These are phyloP conservation scores for Fusarium floridanum DNA, from an alignment of 2,329 filamentous ascomycete species.

Conservation along the genomic window DNA sequence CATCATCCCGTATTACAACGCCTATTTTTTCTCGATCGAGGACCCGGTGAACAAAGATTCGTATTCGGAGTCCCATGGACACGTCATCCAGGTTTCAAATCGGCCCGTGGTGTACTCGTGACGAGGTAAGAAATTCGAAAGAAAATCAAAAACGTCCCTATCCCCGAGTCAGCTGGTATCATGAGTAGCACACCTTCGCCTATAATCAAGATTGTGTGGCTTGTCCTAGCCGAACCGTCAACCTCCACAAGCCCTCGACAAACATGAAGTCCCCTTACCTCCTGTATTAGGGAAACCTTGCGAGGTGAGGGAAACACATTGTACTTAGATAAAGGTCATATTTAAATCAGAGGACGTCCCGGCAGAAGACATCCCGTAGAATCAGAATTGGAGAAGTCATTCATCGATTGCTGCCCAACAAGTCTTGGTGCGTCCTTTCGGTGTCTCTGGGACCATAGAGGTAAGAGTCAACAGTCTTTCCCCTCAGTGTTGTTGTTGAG, in stretches of 20 bases:
- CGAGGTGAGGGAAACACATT: constrained; percentile 26
- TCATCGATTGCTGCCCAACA: neutral
- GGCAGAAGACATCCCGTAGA: neutral
- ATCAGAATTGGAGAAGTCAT: too few species aligned
- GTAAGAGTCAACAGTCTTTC: constrained; percentile 17
- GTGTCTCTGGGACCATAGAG: neutral
- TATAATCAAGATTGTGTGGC: constrained; percentile 23
- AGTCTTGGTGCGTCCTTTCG: neutral
- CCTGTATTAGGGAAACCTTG: constrained; percentile 21
- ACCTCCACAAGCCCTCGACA: neutral
- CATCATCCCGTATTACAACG: neutral
- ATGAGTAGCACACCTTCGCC: constrained; percentile 18
- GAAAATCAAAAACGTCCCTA: neutral
- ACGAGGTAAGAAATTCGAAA: neutral
- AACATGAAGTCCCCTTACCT: neutral
- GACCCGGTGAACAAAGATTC: neutral
- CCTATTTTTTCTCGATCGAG: neutral
- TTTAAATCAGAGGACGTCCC: constrained; percentile 28
- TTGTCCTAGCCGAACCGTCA: neutral
- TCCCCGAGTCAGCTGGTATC: neutral
- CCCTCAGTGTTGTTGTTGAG: neutral
- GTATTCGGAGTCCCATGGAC: neutral
- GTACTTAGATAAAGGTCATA: constrained; percentile 36
- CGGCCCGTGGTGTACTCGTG: neutral
- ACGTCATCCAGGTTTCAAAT: neutral